Conservation (phyloP, 805 yeast species). For the Nakazawaea ernobii region DNA sequence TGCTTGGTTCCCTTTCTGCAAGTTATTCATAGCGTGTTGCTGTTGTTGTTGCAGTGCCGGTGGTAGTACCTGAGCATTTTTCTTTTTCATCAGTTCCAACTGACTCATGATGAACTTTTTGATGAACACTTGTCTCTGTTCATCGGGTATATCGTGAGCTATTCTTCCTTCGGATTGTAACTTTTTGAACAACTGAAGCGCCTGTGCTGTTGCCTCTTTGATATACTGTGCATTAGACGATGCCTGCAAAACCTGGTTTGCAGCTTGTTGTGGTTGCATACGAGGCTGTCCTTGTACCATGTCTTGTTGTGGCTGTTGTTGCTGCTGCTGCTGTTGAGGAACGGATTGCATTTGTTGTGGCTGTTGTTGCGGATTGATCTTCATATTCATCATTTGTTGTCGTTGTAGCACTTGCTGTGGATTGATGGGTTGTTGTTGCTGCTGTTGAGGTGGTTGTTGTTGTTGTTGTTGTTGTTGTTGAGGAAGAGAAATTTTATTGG, state of each 20-base stretch:
- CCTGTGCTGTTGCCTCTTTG: slow-evolving; percentile 21
- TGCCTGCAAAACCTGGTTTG: slow-evolving; percentile 20
- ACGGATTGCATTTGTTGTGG: slow-evolving; percentile 12
- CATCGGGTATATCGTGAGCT: slow-evolving; percentile 24
- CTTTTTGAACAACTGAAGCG: slow-evolving; percentile 26
- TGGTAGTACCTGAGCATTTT: background rate
- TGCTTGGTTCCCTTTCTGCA: slow-evolving; percentile 19
- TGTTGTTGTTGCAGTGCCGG: slow-evolving; percentile 12
- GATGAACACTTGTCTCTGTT: slow-evolving; percentile 28
- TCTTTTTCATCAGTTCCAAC: slow-evolving; percentile 9
- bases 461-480: slow-evolving; percentile 22
- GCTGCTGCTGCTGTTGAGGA: slow-evolving; percentile 15
- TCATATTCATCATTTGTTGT: slow-evolving; percentile 6
- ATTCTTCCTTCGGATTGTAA: slow-evolving; percentile 27
- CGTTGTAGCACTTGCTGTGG: slow-evolving; percentile 10
- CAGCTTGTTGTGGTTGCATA: slow-evolving; percentile 13
- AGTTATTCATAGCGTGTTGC: slow-evolving; percentile 15
- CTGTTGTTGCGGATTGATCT: slow-evolving; percentile 9
- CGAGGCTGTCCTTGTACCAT: slow-evolving; percentile 8
- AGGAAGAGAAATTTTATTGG: slow-evolving; percentile 11
- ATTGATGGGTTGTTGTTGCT: slow-evolving; percentile 21
- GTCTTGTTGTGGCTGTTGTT: slow-evolving; percentile 19
- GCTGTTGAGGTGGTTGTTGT: slow-evolving; percentile 18
- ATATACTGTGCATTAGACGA: slow-evolving; percentile 17
- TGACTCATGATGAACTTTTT: slow-evolving; percentile 26